Conservation (phyloP, 2,329 filamentous ascomycete genomes). For the Beauveria pseudobassiana region DNA sequence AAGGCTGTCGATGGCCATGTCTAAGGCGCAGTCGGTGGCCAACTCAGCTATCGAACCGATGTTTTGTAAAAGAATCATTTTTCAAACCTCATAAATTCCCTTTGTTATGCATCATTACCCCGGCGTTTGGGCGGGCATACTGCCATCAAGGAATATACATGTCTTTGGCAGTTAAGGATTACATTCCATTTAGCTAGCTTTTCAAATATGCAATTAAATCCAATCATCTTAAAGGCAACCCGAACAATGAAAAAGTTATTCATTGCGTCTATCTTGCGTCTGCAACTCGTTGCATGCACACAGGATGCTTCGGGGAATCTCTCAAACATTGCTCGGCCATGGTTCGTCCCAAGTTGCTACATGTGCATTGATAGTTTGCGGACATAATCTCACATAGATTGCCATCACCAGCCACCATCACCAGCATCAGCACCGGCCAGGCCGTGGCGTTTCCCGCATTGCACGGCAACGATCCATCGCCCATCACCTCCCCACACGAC, state of each 20-base stretch:
- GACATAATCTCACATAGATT: neutral
- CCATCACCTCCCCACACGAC: neutral
- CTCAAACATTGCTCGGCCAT: neutral
- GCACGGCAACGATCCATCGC: neutral
- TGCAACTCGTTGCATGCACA: no score
- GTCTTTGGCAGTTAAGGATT: neutral
- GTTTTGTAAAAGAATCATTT: no score
- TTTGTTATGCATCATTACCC: constrained; percentile 2
- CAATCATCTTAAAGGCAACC: neutral
- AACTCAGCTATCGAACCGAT: no score
- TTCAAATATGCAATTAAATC: neutral
- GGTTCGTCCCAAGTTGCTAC: neutral
- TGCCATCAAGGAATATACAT: neutral
- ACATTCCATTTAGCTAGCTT: neutral
- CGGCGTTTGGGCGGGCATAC: neutral
- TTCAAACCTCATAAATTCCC: neutral
- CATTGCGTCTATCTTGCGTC: no score
- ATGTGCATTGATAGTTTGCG: neutral
- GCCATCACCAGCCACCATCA: neutral
- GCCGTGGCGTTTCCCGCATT: neutral
- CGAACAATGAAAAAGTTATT: no score
- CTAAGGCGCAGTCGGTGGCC: constrained; percentile 8
- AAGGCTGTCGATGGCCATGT: constrained; percentile 25
- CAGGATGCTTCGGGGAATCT: neutral
- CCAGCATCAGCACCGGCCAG: neutral